A percentile compares a stretch with the other conserved stretches of the same genome.
Evolutionary conservation across 345 rosid species (phyloP).

Genomic region (Anastatica hierochuntica): DNA sequence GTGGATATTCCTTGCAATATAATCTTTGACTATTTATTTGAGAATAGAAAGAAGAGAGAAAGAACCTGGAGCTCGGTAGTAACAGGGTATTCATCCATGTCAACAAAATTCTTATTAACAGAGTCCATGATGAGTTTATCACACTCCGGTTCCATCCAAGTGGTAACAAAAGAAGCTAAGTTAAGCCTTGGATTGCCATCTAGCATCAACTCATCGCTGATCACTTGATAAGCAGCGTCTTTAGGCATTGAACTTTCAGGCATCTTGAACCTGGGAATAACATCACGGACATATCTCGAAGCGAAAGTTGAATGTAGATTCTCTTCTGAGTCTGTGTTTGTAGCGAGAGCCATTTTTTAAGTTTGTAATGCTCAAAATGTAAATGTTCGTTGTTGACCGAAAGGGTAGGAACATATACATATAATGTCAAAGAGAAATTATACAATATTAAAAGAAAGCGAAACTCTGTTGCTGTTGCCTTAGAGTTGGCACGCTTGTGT

Average conservation of each 20-base stretch:
- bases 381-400: too few species aligned
- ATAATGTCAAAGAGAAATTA: too few species aligned
- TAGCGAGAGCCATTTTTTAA: conserved; percentile 33
- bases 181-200: conserved; percentile 78
- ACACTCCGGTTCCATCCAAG: conserved; percentile 89
- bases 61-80: conserved; percentile 74
- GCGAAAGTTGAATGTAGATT: conserved; percentile 63
- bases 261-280: conserved; percentile 64
- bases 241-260: conserved; percentile 53
- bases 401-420: neutral
- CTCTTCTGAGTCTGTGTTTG: conserved; percentile 35
- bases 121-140: conserved; percentile 64
- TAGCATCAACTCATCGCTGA: conserved; percentile 68
- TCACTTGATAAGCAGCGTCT: conserved; percentile 72
- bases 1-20: too few species aligned
- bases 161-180: conserved; percentile 69
- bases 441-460: too few species aligned
- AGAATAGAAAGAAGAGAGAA: neutral
- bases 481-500: too few species aligned
- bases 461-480: too few species aligned
- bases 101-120: conserved; percentile 66
- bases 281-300: conserved; percentile 63
- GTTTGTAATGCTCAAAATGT: neutral
- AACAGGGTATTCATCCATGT: conserved; percentile 81
- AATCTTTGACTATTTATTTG: too few species aligned